Evolutionary conservation across 345 rosid species (phyloP), one percentile per base, ranked within the genome.

Genomic region (Acer saccharum): DNA sequence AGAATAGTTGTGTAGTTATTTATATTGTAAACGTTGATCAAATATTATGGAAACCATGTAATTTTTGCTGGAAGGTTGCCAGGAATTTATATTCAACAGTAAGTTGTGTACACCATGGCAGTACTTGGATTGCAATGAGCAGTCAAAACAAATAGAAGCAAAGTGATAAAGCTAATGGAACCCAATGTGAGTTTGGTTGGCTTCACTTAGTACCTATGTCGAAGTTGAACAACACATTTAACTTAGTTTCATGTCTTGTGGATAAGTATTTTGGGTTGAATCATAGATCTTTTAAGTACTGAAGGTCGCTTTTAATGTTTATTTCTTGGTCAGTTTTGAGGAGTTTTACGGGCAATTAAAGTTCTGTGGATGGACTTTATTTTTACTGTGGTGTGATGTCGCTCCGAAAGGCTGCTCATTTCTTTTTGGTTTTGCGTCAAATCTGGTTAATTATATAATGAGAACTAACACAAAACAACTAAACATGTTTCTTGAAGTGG

Each of bases 21-120:
- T 54, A 4, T 75, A 50, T 65, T 65, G 54, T 75, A 65, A 46
- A 32, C 71, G 52, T 57, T 54, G 9, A 50, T 52, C 1, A 75
- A 66, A 76, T 58, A 25, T 23, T 6, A 68, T 57, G 43, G 16
- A 68, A 41, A 46, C 67, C 39, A 21, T 73, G 41, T 25, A 9
- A 14, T 76, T 20, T 69, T 18, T 27, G 55, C n/a, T 25, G 16
- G 39, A 41, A 27, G 23, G 54, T 55, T 39, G 14, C 20, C 32
- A 21, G 21, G 50, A 52, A 29, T 10, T 65, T 46, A 2, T 57
- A 39, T 69, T n/a, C 3, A 44, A 11, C 35, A 44, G 62, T 69
- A 6, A 41, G 43, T 50, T 55, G 64, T 46, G 57, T 23, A 2
- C 62, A 75, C 2, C 46, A 0, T 73, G 27, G 66, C 60, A 3